These are phyloP conservation scores for Trichocladium uniseriatum DNA, from an alignment of 495 filamentous ascomycete genomes.

Conservation along the genomic window DNA sequence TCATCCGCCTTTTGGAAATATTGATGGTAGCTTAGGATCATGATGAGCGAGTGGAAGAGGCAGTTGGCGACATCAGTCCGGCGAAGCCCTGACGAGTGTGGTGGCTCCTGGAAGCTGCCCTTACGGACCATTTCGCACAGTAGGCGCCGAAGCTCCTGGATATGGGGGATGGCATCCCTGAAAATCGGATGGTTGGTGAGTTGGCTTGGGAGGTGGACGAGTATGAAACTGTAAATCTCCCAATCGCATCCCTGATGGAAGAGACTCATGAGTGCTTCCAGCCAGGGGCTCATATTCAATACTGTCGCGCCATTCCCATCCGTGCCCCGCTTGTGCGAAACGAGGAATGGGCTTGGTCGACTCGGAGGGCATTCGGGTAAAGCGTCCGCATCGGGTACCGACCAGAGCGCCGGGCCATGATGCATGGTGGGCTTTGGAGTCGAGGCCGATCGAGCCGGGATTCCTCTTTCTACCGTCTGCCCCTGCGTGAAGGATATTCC, in stretches of 20 bases:
- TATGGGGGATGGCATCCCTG: constrained; percentile 54
- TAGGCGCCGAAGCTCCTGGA: constrained; percentile 65
- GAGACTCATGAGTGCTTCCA: constrained; percentile 63
- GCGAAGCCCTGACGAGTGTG: constrained; percentile 61
- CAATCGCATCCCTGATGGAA: constrained; percentile 75
- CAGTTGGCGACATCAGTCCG: constrained; percentile 83
- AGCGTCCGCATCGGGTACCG: constrained; percentile 42
- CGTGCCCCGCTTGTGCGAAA: constrained; percentile 15
- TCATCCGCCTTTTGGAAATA: constrained; percentile 76
- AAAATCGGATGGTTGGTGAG: constrained; percentile 87
- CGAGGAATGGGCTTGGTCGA: constrained; percentile 37
- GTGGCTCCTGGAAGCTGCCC: constrained; percentile 66
- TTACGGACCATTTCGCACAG: constrained; percentile 74
- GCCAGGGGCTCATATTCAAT: constrained; percentile 63
- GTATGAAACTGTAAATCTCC: constrained; percentile 87
- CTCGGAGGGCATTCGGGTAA: constrained; percentile 37
- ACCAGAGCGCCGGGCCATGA: constrained; percentile 41
- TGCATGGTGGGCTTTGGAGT: constrained; percentile 27
- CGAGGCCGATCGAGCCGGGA: constrained; percentile 27
- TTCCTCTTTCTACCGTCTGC: constrained; percentile 29
- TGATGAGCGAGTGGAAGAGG: constrained; percentile 72
- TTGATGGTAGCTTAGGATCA: constrained; percentile 78
- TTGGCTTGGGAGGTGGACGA: constrained; percentile 80
- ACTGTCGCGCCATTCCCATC: constrained; percentile 21
- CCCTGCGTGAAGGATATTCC: constrained; percentile 41